Evolutionary conservation across 495 filamentous ascomycete genomes (phyloP), one percentile per base, ranked within the genome.

Genomic region (Hyaloscypha finlandica): DNA sequence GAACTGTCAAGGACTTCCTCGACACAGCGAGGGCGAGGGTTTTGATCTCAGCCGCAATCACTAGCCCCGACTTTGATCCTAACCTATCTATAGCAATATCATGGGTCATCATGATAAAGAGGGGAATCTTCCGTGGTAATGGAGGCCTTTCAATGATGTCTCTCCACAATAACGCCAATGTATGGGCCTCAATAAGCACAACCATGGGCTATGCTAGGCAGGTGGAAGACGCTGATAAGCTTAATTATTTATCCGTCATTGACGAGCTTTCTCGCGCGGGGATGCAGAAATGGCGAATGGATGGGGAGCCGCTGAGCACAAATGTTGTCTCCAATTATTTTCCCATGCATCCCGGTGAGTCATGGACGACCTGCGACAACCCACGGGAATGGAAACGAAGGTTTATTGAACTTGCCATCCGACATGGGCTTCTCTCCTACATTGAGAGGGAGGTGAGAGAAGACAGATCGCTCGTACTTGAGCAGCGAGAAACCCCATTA

Each of bases 1-100:
- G 29, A 37, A 63, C 61, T n/a, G 61, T 63, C 6, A 52, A n/a
- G 22, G 61, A 55, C n/a, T 63, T 54, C 20, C 30, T 63, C 12
- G 45, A 63, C 9, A 55, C 25, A 3, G 30, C 35, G 3, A 29
- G 16, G 6, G 32, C 32, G n/a, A 32, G 31, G n/a, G 14, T 29
- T 20, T 1, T 48, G 6, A 14, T 33, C 56, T 59, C 30, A 20
- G 8, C 5, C 22, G 32, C 56, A 31, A 59, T 59, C 30, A 33
- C 1, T 8, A 59, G 33, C 56, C 16, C 11, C 19, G 56, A 37
- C 56, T 59, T 59, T 20, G 9, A 59, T 59, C 56, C n/a, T 11
- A 3, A 37, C 16, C 8, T 37, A 8, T 59, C 30, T 6, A 37
- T 59, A 37, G 31, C 31, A 20, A 32, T 32, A 29, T 35, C 56